phyloP scores from a whole-genome alignment of 2,329 filamentous ascomycete species.

The Colletotrichum brevisporum region DNA sequence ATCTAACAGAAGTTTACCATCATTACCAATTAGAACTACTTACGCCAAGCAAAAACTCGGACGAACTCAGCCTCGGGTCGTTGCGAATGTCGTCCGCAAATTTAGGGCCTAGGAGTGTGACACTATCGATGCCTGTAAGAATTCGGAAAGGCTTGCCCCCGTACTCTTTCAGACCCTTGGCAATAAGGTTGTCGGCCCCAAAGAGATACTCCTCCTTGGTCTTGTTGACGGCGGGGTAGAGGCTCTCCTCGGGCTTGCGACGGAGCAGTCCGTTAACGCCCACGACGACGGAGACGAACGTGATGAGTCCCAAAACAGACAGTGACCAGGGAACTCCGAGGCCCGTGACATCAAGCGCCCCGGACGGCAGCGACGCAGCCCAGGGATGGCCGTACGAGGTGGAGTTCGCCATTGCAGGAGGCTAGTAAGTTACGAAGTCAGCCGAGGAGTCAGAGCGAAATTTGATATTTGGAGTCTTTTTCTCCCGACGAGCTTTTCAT shows the following conservation, averaged over 20 bases:
- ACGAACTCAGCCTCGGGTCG: constrained; percentile 21
- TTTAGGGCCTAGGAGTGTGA: constrained; percentile 17
- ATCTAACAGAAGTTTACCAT: no score
- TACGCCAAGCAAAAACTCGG: constrained; percentile 28
- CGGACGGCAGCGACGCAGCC: not conserved
- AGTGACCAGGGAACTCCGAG: not conserved
- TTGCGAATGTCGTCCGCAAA: constrained; percentile 23
- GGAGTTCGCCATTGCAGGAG: not conserved
- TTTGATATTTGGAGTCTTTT: no score
- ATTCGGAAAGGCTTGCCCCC: constrained; percentile 29
- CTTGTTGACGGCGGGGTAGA: constrained; percentile 25
- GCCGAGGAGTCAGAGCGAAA: no score
- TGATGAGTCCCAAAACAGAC: not conserved
- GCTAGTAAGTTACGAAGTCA: no score
- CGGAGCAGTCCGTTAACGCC: not conserved
- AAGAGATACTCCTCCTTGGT: constrained; percentile 28
- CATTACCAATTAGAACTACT: no score
- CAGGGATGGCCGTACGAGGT: not conserved
- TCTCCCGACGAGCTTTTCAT: no score
- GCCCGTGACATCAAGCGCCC: not conserved
- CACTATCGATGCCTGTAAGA: constrained; percentile 21
- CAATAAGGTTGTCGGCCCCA: constrained; percentile 14
- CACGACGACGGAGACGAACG: not conserved
- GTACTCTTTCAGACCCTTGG: constrained; percentile 13
- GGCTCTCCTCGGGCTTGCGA: not conserved